Conservation (phyloP, 169 alveolate genomes). For the Plasmodium knowlesi region DNA sequence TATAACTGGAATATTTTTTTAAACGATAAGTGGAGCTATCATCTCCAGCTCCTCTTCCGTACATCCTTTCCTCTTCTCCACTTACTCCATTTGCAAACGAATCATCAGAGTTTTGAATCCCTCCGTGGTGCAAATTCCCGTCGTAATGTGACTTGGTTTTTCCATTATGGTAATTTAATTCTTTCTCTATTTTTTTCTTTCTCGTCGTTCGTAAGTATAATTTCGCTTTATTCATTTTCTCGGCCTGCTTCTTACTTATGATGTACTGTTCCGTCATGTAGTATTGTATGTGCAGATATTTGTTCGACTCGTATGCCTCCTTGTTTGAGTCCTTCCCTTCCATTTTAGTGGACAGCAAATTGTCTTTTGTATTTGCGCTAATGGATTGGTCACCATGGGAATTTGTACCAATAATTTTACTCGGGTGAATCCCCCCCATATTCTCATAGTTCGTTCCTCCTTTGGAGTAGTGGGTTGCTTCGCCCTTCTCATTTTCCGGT, state of each 20-base stretch:
- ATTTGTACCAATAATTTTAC: not conserved
- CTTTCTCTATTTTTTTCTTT: conserved; percentile 27
- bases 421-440: not conserved
- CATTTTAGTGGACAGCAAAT: not conserved
- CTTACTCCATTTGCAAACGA: not conserved
- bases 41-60: not conserved
- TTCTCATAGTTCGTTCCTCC: not conserved
- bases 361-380: not conserved
- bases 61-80: not conserved
- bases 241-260: conserved; percentile 66
- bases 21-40: not conserved
- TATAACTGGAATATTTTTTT: conserved; percentile 24
- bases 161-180: not conserved
- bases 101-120: conserved; percentile 7
- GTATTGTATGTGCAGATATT: conserved; percentile 38
- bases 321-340: not conserved
- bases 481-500: not conserved
- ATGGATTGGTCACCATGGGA: no score
- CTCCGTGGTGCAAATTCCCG: not conserved
- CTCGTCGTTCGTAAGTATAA: conserved; percentile 28
- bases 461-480: not conserved
- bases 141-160: not conserved
- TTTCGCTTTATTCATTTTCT: conserved; percentile 60
- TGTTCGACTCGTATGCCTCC: conserved; percentile 20
- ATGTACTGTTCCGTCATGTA: conserved; percentile 70